Evolutionary conservation across 495 filamentous ascomycete genomes (phyloP).

Genomic region (Parathielavia appendiculata): DNA sequence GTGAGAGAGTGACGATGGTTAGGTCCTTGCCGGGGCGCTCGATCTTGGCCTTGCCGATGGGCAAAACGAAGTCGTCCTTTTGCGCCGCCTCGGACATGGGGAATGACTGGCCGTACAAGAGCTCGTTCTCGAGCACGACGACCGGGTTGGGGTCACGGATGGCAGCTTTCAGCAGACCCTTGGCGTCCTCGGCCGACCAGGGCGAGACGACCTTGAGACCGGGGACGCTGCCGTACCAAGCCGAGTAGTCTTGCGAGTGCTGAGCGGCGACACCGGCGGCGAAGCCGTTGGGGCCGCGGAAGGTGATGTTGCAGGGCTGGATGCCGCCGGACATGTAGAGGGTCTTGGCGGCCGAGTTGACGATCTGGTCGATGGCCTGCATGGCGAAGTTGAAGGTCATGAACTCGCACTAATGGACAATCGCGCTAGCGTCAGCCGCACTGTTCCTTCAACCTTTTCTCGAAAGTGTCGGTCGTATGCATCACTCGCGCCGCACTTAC

Average conservation of each 20-base stretch:
- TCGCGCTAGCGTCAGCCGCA: constrained; percentile 14
- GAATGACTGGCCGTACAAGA: constrained; percentile 90
- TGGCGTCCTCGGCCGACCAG: constrained; percentile 96
- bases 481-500: constrained; percentile 49
- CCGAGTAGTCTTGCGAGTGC: constrained; percentile 96
- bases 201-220: constrained; percentile 94
- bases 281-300: constrained; percentile 98
- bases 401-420: constrained; percentile 74
- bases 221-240: constrained; percentile 97
- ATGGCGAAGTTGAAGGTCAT: constrained; percentile 99
- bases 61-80: constrained; percentile 90
- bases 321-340: constrained; percentile 99
- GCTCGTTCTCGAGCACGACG: constrained; percentile 92
- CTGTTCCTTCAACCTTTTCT: background rate
- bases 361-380: constrained; percentile 99
- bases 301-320: constrained; percentile 98
- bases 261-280: constrained; percentile 92
- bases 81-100: constrained; percentile 95
- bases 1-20: constrained; percentile 89
- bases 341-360: constrained; percentile 98
- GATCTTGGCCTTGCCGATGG: constrained; percentile 97
- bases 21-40: constrained; percentile 93
- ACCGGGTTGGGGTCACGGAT: constrained; percentile 98
- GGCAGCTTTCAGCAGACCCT: constrained; percentile 94
- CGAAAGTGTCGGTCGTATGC: background rate